Evolutionary conservation across 2,329 filamentous ascomycete genomes (phyloP).

Genomic region (Thielaviopsis euricoi): DNA sequence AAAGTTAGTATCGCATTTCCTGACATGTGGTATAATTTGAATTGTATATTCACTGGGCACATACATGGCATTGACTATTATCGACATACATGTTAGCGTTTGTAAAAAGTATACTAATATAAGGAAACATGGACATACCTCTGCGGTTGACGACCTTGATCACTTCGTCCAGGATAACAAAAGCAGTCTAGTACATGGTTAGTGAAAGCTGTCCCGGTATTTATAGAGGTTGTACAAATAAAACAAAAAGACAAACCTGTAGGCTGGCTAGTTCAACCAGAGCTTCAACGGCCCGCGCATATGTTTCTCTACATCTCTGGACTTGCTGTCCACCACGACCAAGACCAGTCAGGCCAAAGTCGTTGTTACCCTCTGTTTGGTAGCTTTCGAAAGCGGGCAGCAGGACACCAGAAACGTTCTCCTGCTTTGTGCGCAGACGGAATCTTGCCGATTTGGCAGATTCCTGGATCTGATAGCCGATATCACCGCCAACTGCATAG

Average conservation of each 20-base stretch:
- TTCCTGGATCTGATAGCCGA: slow-evolving; percentile 94
- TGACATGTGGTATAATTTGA: background rate
- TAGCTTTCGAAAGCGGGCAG: slow-evolving; percentile 89
- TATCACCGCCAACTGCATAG: slow-evolving; percentile 89
- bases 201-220: too few species aligned
- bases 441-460: slow-evolving; percentile 87
- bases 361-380: slow-evolving; percentile 74
- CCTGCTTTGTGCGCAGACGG: slow-evolving; percentile 84
- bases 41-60: slow-evolving; percentile 18
- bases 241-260: slow-evolving; percentile 34
- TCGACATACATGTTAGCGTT: slow-evolving; percentile 13
- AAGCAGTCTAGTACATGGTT: slow-evolving; percentile 80
- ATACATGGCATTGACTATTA: slow-evolving; percentile 76
- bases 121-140: slow-evolving; percentile 32
- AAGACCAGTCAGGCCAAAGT: slow-evolving; percentile 88
- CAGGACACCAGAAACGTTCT: slow-evolving; percentile 95
- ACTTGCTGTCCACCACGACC: slow-evolving; percentile 97
- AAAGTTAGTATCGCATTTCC: background rate
- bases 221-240: too few species aligned
- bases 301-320: slow-evolving; percentile 86
- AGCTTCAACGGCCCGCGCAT: slow-evolving; percentile 87
- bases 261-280: slow-evolving; percentile 87
- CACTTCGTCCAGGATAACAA: slow-evolving; percentile 94
- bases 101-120: background rate
- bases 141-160: slow-evolving; percentile 98